These are phyloP conservation scores for peach (Prunus persica) DNA, from an alignment of 306 rosid species.

Conservation along the genomic window Prunus_persica_NCBIv2 NC_034014.1:8968501-8969000, in stretches of 20 bases:
- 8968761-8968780: not conserved
- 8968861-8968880: conserved; percentile 1
- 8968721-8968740: not conserved
- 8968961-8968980: conserved; percentile 34
- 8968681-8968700: conserved; percentile 28
- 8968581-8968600: no score
- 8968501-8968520: no score
- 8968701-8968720: conserved; percentile 22
- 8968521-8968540: no score
- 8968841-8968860: conserved; percentile 24
- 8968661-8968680: conserved; percentile 25
- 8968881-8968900: not conserved
- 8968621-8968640: conserved; percentile 8
- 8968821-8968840: conserved; percentile 37
- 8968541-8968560: no score
- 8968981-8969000: conserved; percentile 19
- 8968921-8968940: not conserved
- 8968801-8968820: conserved; percentile 32
- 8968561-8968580: no score
- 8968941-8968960: no score
- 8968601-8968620: not conserved
- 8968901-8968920: not conserved
- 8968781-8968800: not conserved
- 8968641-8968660: conserved; percentile 29
- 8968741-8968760: not conserved